Evolutionary conservation across 2,329 filamentous ascomycete genomes (phyloP).

Genomic region (Lachnellula suecica): DNA sequence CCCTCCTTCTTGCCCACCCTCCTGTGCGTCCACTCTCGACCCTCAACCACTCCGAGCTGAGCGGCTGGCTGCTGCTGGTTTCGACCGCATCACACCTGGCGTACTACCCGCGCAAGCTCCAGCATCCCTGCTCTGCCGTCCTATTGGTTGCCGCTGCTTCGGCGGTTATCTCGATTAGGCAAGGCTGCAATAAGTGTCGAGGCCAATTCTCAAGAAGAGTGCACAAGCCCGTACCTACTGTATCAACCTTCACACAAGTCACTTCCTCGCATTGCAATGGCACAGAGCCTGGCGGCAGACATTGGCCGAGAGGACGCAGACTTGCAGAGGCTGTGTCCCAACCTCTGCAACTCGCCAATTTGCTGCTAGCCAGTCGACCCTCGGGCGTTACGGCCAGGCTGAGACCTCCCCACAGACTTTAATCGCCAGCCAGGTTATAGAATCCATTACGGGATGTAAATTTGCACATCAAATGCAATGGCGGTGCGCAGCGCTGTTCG

Average conservation of each 20-base stretch:
- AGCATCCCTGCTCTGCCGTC: constrained; percentile 23
- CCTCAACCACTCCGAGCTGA: constrained; percentile 4
- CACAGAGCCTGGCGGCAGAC: neutral
- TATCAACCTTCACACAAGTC: neutral
- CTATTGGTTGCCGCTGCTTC: constrained; percentile 29
- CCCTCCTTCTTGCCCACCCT: constrained; percentile 20
- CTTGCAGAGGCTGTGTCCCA: constrained; percentile 10
- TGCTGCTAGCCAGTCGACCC: constrained; percentile 10
- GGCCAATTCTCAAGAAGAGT: constrained; percentile 15
- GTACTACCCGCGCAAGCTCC: constrained; percentile 23
- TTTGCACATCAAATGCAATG: constrained; percentile 7
- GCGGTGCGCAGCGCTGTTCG: constrained; percentile 6
- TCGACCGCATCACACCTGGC: constrained; percentile 25
- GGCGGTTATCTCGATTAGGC: constrained; percentile 34
- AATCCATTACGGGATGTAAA: constrained; percentile 7
- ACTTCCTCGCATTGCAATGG: neutral
- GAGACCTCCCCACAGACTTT: constrained; percentile 9
- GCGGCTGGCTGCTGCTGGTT: constrained; percentile 10
- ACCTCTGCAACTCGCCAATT: constrained; percentile 4
- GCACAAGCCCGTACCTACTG: constrained; percentile 4
- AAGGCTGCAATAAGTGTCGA: constrained; percentile 23
- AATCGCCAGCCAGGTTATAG: constrained; percentile 10
- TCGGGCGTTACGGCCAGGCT: constrained; percentile 16
- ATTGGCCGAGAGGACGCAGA: constrained; percentile 1
- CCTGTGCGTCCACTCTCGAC: constrained; percentile 2